Evolutionary conservation across 176 grass and related monocot species (phyloP), one percentile per base, ranked within the genome.

Genomic region (Bonia amplexicaulis): DNA sequence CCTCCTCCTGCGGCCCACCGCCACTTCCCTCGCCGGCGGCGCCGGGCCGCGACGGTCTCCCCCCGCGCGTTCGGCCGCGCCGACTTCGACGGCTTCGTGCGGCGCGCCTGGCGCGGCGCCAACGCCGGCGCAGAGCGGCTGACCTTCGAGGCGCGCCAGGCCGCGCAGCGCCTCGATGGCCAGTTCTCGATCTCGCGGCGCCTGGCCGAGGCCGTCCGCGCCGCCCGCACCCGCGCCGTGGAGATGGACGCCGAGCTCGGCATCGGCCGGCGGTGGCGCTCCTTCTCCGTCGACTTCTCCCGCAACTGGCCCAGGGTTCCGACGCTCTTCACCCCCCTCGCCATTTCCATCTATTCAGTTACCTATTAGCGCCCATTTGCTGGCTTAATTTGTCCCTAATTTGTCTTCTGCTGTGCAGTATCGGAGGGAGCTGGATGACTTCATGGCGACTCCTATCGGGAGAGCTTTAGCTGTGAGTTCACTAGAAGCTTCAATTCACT

Each of bases 231-330:
- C 14, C 93, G 93, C 23, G 88, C 84, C 6, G 68, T 85, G 8
- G 96, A 96, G 84, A 84, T 99, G 74, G 96, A 99, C 48, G 58
- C 81, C 11, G 96, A 99, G 86, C 82, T 96, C 14, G 93, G 96
- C 48, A 87, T 99, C 85, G 91, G 88, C 8, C 86, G 88, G 73
- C 59, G 86, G 51, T 99, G 91, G 91, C 87, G 93, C 16, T 91
- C 93, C 47, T 99, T 99, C 85, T 90, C 91, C 42, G 81, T 92
- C 16, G 91, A 99, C 80, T 99, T 99, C 81, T 92, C 89, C 48
- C 87, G 96, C 77, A 99, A 95, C 73, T 99, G 90, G 90, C 96
- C 96, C 62, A 96, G 90, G 88, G 96, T 99, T 88, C 22, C 39
- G 42, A 80, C 69, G 71, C 49, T 63, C 35, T 62, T 29, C 52